A percentile compares a stretch with the other conserved stretches of the same genome.
phyloP scores from a whole-genome alignment of 257 asterid genomes.

The Solanum okadae region DNA sequence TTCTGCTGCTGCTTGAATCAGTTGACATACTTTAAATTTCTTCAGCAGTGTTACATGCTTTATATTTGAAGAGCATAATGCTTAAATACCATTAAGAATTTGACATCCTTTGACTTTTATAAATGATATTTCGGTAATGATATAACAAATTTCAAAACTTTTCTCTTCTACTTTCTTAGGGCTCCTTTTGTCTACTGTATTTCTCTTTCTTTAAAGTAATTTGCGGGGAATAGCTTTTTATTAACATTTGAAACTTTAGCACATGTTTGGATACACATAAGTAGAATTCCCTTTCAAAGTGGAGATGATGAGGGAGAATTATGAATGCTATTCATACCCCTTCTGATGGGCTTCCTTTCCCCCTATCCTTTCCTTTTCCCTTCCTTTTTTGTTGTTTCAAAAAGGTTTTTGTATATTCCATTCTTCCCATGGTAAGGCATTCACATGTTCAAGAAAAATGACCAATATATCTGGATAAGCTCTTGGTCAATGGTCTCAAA shows the following conservation, averaged over 20 bases:
- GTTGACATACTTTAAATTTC: background rate
- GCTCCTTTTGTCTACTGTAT: background rate
- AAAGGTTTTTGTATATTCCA: background rate
- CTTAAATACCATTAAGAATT: background rate
- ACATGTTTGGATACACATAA: background rate
- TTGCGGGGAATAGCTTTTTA: background rate
- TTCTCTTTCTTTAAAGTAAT: background rate
- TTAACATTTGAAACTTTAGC: background rate
- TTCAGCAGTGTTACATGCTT: background rate
- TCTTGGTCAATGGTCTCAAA: background rate
- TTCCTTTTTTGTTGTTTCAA: background rate
- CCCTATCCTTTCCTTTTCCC: background rate
- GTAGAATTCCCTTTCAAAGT: background rate
- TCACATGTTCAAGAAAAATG: background rate
- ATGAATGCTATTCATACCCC: background rate
- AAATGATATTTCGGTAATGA: background rate
- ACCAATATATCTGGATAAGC: background rate
- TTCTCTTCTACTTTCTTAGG: background rate
- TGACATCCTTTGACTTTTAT: background rate
- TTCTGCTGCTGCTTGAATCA: background rate
- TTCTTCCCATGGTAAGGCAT: background rate
- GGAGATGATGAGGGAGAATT: background rate
- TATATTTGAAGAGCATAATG: background rate
- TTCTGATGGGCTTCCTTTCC: background rate
- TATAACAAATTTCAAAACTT: background rate